Base-by-base conservation (phyloP, 2,329 filamentous ascomycete species). In the Pseudogymnoascus sp. region DNA sequence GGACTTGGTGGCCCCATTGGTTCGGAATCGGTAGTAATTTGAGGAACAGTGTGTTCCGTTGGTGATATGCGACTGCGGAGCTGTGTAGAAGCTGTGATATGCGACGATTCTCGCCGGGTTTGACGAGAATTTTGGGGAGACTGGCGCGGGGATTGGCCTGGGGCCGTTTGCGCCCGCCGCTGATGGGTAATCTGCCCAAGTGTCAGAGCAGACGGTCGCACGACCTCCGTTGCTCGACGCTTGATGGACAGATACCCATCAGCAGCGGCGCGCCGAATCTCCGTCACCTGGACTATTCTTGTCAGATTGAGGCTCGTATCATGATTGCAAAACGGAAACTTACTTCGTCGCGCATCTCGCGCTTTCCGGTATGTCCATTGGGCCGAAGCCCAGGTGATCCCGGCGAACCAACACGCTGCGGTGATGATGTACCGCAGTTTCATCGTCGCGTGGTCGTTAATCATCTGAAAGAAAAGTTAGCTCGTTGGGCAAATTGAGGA, bases 391-490 rank as follows among this genome's bases (percentile, higher is more conserved):
- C 45, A 52, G 26, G 45, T 52, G 26, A 30, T 23, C 45, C 45
- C 26, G 15, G 45, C 45, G 19, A 52, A 52, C 45, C 45, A 52
- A 15, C 45, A 52, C 26, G 30, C 26, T 6, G 26, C 45, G 45
- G 45, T 12, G 45, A 30, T 5, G 15, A 52, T 6, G 45, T 10
- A 19, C 23, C 26, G 26, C n/a, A 33, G 45, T 18, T 18, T 52
- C 45, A 52, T 52, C 26, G 26, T 52, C 45, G 15, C 9, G 45
- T 18, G 26, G 26, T 18, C n/a, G 23, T 48, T 23, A 48, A 21
- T 13, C 30, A 30, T 18, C 45, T 52, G 45, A 52, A 52, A 52
- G 26, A 52, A 52, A 52, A 52, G 45, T 52, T 52, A 52, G 26
- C 26, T 52, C 26, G 15, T 52, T 52, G 45, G 9, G 15, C 26